Evolutionary conservation across 192 early-diverging fungal genomes (phyloP).

Genomic region (Coemansia sp.): DNA sequence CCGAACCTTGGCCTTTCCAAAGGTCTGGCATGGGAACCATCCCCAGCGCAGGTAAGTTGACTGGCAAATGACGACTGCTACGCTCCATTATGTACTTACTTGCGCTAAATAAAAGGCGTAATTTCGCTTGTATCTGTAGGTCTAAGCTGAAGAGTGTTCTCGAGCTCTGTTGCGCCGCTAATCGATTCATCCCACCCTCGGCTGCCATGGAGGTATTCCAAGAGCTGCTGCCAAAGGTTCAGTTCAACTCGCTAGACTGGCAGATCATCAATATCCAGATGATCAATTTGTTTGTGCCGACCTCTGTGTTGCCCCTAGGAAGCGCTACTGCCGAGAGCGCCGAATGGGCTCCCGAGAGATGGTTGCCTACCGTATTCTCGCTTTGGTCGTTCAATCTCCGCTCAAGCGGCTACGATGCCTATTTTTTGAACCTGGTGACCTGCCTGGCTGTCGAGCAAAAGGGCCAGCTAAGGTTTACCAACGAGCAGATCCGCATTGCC

Average conservation of each 20-base stretch:
- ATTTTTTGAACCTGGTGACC: constrained; percentile 71
- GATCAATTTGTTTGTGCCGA: constrained; percentile 73
- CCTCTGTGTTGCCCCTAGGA: constrained; percentile 7
- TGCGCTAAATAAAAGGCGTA: neutral
- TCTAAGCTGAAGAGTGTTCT: constrained; percentile 33
- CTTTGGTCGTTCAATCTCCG: constrained; percentile 76
- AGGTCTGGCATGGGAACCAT: constrained; percentile 64
- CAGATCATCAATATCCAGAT: constrained; percentile 58
- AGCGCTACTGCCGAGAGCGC: constrained; percentile 13
- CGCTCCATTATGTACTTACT: neutral
- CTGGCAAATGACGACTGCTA: neutral
- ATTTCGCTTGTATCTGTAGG: constrained; percentile 16
- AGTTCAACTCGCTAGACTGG: constrained; percentile 66
- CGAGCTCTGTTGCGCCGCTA: constrained; percentile 23
- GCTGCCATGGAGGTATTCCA: constrained; percentile 72
- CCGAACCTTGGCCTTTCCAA: constrained; percentile 59
- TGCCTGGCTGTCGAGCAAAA: constrained; percentile 60
- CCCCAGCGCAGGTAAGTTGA: constrained; percentile 47
- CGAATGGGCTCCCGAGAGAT: constrained; percentile 50
- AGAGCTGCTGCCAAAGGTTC: constrained; percentile 74
- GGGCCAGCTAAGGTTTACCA: constrained; percentile 31
- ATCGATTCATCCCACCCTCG: constrained; percentile 69
- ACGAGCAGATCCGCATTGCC: constrained; percentile 46
- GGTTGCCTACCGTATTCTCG: constrained; percentile 82
- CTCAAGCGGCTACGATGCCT: constrained; percentile 61